phyloP scores from a whole-genome alignment of 1,284 basidiomycete genomes.

The Leccinum huronense region DNA sequence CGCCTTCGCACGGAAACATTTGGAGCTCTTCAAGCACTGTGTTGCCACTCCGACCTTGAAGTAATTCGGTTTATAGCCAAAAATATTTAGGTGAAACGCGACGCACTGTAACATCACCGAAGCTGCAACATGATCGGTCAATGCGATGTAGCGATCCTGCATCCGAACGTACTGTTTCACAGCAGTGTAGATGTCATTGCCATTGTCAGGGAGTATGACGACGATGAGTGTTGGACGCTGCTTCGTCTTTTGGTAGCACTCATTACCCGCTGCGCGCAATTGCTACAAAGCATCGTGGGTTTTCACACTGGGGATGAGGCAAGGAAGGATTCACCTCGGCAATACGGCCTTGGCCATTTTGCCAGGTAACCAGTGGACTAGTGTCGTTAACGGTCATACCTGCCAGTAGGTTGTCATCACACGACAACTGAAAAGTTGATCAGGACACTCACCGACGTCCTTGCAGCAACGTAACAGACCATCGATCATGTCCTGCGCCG shows the following conservation, averaged over 20 bases:
- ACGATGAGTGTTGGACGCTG: slow-evolving; percentile 58
- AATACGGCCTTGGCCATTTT: slow-evolving; percentile 54
- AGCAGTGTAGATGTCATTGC: slow-evolving; percentile 69
- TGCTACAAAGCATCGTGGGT: slow-evolving; percentile 37
- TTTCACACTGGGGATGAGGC: not conserved
- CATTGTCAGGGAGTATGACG: slow-evolving; percentile 68
- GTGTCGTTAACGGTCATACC: slow-evolving; percentile 50
- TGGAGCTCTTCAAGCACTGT: slow-evolving; percentile 66
- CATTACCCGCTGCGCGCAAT: slow-evolving; percentile 47
- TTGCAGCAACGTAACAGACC: slow-evolving; percentile 48
- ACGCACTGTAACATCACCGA: slow-evolving; percentile 64
- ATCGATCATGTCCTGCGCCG: slow-evolving; percentile 49
- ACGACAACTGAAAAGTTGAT: not conserved
- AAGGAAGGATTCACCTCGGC: slow-evolving; percentile 38
- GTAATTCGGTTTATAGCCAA: slow-evolving; percentile 8
- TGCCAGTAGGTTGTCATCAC: slow-evolving; percentile 23
- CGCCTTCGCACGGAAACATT: slow-evolving; percentile 59
- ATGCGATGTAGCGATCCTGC: not conserved
- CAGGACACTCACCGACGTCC: slow-evolving; percentile 52
- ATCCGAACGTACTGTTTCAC: slow-evolving; percentile 65
- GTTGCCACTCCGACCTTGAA: slow-evolving; percentile 67
- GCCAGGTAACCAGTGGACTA: slow-evolving; percentile 47
- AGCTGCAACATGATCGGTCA: slow-evolving; percentile 41
- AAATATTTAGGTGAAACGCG: not conserved
- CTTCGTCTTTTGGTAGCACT: slow-evolving; percentile 40